Base-by-base conservation (phyloP, 305 asterid genomes). In the Solanum hybrid region DNA sequence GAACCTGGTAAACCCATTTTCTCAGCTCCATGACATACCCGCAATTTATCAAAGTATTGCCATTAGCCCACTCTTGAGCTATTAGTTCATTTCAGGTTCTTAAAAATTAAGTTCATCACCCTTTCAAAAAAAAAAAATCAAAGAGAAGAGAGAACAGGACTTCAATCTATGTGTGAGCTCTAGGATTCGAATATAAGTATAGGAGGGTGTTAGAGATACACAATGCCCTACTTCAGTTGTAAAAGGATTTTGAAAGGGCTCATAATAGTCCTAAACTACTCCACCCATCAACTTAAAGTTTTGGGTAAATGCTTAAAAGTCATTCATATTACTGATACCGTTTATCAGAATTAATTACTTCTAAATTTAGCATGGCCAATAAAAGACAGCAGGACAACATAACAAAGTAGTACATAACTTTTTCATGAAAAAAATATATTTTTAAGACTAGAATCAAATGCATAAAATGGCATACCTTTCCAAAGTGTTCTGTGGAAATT, bases 401-500 rank as follows among this genome's bases (percentile, higher is more conserved):
- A 84, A 56, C 87, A 56, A 81, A 81, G 1, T 22, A 84, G 42
- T 22, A 19, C 31, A 31, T 4, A 31, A 17, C 12, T 51, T 17
- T 51, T 31, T 31, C 75, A 84, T 45, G 42, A 51, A 45, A 84
- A 2, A 17, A 29, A 29, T 0, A 27, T 17, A 82, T 29, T 60
- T 51, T 32, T 31, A 19, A 51, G 36, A 51, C 87, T 24, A 72
- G 79, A 27, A 85, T 45, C 60, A 88, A 88, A 78, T 76, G 79
- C 56, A 71, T 34, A 88, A 86, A 91, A 89, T 40, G 89, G 80
- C 98, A 88, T 92, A 97, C 99, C 99, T 98, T 96, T 72, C 99
- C 99, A 81, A 98, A 98, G 90, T 96, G 95, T 91, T 91, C 90
- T 66, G 98, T 94, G 31, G 99, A 96, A 92, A 98, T 94, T 89